A percentile compares a stretch with the other conserved stretches of the same genome.
Evolutionary conservation across 2,329 filamentous ascomycete genomes (phyloP).

Genomic region (Aspergillus pseudotamarii): DNA sequence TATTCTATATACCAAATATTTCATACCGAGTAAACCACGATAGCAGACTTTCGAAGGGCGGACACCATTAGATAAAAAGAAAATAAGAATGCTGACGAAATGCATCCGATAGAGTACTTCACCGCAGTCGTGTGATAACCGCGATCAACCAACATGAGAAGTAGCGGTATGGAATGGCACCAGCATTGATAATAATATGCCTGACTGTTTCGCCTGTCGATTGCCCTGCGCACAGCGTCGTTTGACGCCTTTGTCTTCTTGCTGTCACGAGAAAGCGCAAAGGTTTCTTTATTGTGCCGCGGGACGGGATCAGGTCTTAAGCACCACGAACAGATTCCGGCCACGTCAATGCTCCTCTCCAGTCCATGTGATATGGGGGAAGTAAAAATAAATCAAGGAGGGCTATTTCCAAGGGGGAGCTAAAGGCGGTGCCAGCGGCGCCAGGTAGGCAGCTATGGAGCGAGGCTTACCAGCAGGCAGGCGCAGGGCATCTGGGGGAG

Average conservation of each 20-base stretch:
- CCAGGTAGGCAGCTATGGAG: neutral
- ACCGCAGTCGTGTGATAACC: slow-evolving; percentile 24
- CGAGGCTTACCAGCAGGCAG: slow-evolving; percentile 6
- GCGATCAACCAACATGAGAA: slow-evolving; percentile 15
- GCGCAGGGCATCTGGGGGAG: neutral
- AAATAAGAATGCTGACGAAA: neutral
- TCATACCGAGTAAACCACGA: neutral
- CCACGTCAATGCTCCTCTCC: slow-evolving; percentile 12
- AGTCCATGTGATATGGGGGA: slow-evolving; percentile 9
- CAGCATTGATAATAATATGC: slow-evolving; percentile 11
- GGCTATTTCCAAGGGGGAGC: neutral
- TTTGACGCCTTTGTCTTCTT: slow-evolving; percentile 11
- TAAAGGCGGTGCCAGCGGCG: neutral
- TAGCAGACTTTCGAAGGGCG: neutral
- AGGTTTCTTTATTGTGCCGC: slow-evolving; percentile 3
- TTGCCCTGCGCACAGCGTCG: slow-evolving; percentile 4
- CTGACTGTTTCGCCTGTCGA: slow-evolving; percentile 4
- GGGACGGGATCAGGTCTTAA: slow-evolving; percentile 3
- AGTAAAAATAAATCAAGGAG: slow-evolving; percentile 2
- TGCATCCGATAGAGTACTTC: slow-evolving; percentile 10
- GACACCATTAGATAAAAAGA: neutral
- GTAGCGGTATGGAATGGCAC: slow-evolving; percentile 23
- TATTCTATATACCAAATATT: neutral
- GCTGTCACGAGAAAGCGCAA: slow-evolving; percentile 11
- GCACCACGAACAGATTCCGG: slow-evolving; percentile 9